Conservation (phyloP, 495 filamentous ascomycete genomes). For the Penicillium soppii region DNA sequence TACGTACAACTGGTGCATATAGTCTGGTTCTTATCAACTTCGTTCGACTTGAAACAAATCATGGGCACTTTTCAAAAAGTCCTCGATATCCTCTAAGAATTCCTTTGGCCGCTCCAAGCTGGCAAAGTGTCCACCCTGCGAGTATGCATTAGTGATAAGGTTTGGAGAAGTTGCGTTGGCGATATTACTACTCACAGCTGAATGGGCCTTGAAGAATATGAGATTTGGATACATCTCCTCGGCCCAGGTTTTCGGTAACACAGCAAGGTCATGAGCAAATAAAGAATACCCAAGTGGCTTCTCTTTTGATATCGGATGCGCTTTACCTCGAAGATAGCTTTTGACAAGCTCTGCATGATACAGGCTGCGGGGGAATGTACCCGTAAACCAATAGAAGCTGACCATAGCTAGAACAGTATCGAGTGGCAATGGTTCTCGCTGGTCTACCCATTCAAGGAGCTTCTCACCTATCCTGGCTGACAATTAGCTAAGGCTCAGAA, state of each 20-base stretch:
- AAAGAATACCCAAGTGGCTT: slow-evolving; percentile 55
- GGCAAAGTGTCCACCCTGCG: slow-evolving; percentile 29
- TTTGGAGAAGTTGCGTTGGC: not conserved
- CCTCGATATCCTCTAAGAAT: slow-evolving; percentile 23
- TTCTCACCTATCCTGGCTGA: slow-evolving; percentile 53
- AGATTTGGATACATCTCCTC: slow-evolving; percentile 37
- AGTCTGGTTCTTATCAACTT: too few relatives aligned
- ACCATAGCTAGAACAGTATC: slow-evolving; percentile 50
- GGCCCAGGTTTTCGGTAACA: slow-evolving; percentile 43
- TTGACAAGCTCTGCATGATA: slow-evolving; percentile 43
- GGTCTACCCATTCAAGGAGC: slow-evolving; percentile 56
- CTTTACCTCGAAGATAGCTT: not conserved
- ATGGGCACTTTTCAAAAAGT: not conserved
- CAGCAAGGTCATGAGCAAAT: slow-evolving; percentile 50
- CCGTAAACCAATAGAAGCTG: slow-evolving; percentile 59
- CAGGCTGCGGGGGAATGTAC: slow-evolving; percentile 47
- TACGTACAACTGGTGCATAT: too few relatives aligned
- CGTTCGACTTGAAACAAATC: not conserved
- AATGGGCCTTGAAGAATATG: slow-evolving; percentile 40
- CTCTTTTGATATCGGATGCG: not conserved
- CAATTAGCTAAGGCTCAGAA: not conserved
- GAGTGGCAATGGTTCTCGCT: slow-evolving; percentile 30
- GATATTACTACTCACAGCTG: slow-evolving; percentile 20
- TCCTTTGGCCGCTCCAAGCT: slow-evolving; percentile 4
- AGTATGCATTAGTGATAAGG: not conserved